These are phyloP conservation scores for Suhomyces chickasaworum DNA, from an alignment of 1,139 yeast genomes.

Conservation along the genomic window DNA sequence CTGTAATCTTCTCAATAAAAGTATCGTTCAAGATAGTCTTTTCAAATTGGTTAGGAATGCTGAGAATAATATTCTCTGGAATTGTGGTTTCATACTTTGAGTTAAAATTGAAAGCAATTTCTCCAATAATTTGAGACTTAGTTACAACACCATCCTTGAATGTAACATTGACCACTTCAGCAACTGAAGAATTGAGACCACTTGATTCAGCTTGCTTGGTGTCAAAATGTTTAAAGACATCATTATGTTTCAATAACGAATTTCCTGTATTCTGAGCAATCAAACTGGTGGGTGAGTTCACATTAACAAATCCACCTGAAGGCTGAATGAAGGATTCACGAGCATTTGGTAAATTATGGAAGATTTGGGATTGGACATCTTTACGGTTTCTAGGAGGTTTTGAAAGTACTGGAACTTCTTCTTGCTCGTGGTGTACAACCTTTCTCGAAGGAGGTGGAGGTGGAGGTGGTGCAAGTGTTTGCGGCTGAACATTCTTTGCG, in stretches of 20 bases:
- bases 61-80: constrained; percentile 25
- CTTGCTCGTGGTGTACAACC: constrained; percentile 33
- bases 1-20: constrained; percentile 39
- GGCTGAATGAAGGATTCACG: constrained; percentile 38
- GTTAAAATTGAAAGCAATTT: constrained; percentile 71
- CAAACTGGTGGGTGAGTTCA: constrained; percentile 17
- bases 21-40: constrained; percentile 46
- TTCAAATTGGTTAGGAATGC: constrained; percentile 37
- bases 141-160: constrained; percentile 64
- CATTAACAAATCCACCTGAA: constrained; percentile 11
- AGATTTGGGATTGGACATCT: constrained; percentile 55
- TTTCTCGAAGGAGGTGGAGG: constrained; percentile 80
- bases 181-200: constrained; percentile 76
- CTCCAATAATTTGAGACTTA: constrained; percentile 71
- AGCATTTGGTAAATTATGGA: constrained; percentile 51
- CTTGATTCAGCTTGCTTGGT: constrained; percentile 36
- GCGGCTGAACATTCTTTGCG: constrained; percentile 6
- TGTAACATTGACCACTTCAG: constrained; percentile 77
- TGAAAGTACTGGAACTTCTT: constrained; percentile 8
- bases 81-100: constrained; percentile 21
- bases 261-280: constrained; percentile 30
- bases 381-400: constrained; percentile 30
- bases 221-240: constrained; percentile 49
- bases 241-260: constrained; percentile 26
- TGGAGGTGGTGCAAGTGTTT: constrained; percentile 34